Conservation (phyloP, 345 rosid species). For the Pseudoturritis turrita region DNA sequence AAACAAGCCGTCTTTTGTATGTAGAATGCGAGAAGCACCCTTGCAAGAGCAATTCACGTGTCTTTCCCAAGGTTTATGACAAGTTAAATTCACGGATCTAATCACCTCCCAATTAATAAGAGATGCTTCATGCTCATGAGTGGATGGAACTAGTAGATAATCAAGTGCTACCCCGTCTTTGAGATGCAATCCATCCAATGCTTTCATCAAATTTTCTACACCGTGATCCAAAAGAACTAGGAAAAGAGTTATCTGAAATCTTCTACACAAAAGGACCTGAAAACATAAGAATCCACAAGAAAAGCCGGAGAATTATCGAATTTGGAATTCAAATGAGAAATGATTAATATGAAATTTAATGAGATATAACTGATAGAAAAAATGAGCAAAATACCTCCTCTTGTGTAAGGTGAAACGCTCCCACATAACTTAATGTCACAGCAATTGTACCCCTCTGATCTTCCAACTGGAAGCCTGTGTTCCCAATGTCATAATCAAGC, state of each 20-base stretch:
- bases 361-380: neutral
- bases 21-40: slow-evolving; percentile 30
- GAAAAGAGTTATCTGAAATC: slow-evolving; percentile 59
- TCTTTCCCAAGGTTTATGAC: slow-evolving; percentile 11
- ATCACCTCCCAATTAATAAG: slow-evolving; percentile 56
- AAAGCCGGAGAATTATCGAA: neutral
- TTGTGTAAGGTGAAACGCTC: slow-evolving; percentile 35
- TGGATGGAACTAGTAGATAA: slow-evolving; percentile 65
- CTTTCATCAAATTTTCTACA: slow-evolving; percentile 36
- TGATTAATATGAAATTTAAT: neutral
- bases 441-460: slow-evolving; percentile 48
- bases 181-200: slow-evolving; percentile 26
- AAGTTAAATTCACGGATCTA: slow-evolving; percentile 36
- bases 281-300: slow-evolving; percentile 7
- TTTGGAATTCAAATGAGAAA: neutral
- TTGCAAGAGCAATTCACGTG: slow-evolving; percentile 32
- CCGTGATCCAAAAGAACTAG: slow-evolving; percentile 50
- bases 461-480: slow-evolving; percentile 42
- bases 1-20: slow-evolving; percentile 45
- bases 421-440: slow-evolving; percentile 48
- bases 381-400: slow-evolving; percentile 37
- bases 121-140: neutral
- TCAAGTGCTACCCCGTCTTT: slow-evolving; percentile 38
- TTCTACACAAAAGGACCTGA: slow-evolving; percentile 63
- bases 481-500: slow-evolving; percentile 47